A percentile compares a stretch with the other conserved stretches of the same genome.
Evolutionary conservation across 345 rosid genomes (phyloP).

Genomic region (Eucalyptus victrix): DNA sequence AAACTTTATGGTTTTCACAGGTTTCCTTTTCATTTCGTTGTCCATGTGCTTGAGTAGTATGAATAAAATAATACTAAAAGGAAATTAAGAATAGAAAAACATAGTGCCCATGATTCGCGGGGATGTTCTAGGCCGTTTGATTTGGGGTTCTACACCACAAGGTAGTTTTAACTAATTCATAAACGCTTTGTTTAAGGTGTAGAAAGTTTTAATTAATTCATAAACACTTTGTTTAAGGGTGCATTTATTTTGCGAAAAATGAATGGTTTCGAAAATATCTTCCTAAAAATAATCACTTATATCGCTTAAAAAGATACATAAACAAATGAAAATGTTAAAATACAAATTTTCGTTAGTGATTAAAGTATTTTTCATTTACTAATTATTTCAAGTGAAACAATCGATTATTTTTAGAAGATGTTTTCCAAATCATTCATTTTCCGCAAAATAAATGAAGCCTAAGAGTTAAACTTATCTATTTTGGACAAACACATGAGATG

Average conservation of each 20-base stretch:
- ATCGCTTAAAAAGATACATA: background rate
- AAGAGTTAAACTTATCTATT: background rate
- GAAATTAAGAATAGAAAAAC: background rate
- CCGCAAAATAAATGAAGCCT: accelerated
- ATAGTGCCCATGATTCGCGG: background rate
- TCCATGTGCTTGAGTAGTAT: background rate
- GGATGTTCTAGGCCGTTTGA: background rate
- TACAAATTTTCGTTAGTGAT: background rate
- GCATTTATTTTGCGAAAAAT: background rate
- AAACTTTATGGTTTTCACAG: background rate
- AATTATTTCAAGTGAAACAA: background rate
- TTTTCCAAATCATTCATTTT: background rate
- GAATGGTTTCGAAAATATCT: background rate
- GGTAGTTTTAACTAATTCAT: background rate
- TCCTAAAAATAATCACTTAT: background rate
- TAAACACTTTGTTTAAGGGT: background rate
- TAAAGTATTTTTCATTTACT: background rate
- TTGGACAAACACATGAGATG: background rate
- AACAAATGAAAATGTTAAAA: background rate
- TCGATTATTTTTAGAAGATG: background rate
- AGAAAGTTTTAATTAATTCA: no score
- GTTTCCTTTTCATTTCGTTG: background rate
- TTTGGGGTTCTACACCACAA: background rate
- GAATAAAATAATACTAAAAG: background rate
- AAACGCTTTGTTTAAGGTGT: no score